Base-by-base conservation (phyloP, 352 stramenopile genomes). In the Thraustotheca clavata region DNA sequence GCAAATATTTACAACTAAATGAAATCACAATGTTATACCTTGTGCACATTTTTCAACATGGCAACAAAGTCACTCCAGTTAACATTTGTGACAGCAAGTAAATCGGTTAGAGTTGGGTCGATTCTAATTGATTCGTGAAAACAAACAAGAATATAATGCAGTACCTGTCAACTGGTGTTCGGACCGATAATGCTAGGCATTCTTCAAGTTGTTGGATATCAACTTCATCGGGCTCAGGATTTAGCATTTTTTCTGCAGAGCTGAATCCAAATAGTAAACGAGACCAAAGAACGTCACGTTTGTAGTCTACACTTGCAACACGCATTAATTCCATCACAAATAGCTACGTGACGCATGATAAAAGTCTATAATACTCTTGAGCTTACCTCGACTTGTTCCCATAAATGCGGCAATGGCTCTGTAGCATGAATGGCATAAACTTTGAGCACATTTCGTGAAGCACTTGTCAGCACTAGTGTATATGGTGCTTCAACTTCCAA, bases 211-310 rank as follows among this genome's bases (percentile, higher is more conserved):
- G 82, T 66, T 93, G 80, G 6, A 82, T 73, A 0, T 82, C 86
- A 16, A 95, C 80, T 31, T 93, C 79, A 8, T 88, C 75, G 20
- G 39, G 18, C 57, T 55, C 41, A n/a, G 43, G 31, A 1, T 49
- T 26, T 18, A 65, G 57, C 12, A 9, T 16, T 22, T 63, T 73
- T 49, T 89, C 79, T 27, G 86, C 79, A 65, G 87, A 24, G n/a
- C n/a, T n/a, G n/a, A n/a, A n/a, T 2, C 43, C 43, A 52, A 52
- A 88, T 4, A 95, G 69, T 60, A 95, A 61, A 4, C 82, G 82
- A 61, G 86, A 88, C 86, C 86, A 95, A 32, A 95, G 66, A 49
- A 95, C 60, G 59, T 95, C 86, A 34, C 86, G 83, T 50, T 91
- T 80, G 48, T 95, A 95, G 71, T 95, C 83, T 55, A 87, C 75